phyloP scores from a whole-genome alignment of 2,329 filamentous ascomycete genomes.

The Aureobasidium zeae region DNA sequence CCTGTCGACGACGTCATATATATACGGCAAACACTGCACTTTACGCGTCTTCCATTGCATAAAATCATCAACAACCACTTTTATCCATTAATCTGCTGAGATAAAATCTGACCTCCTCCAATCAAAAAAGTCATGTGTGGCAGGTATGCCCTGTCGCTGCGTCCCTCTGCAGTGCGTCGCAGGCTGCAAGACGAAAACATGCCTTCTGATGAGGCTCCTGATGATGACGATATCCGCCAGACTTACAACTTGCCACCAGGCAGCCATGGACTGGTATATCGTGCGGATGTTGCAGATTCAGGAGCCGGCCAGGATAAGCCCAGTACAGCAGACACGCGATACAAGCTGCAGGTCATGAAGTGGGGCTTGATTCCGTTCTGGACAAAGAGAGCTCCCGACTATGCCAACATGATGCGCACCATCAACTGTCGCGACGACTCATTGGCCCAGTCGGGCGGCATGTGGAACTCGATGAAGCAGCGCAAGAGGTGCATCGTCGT shows the following conservation, averaged over 20 bases:
- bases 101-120: no score
- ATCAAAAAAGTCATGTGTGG: constrained; percentile 54
- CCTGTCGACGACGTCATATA: neutral
- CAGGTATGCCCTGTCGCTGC: constrained; percentile 49
- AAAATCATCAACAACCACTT: neutral
- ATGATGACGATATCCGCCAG: constrained; percentile 61
- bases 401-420: constrained; percentile 68
- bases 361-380: constrained; percentile 93
- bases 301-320: constrained; percentile 33
- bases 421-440: constrained; percentile 96
- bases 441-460: constrained; percentile 61
- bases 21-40: neutral
- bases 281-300: constrained; percentile 58
- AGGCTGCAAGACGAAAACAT: constrained; percentile 67
- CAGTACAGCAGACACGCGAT: constrained; percentile 42
- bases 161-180: constrained; percentile 64
- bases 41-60: neutral
- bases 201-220: constrained; percentile 55
- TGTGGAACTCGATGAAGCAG: constrained; percentile 90
- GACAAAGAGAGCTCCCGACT: constrained; percentile 77
- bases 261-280: constrained; percentile 75
- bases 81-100: no score
- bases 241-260: constrained; percentile 92
- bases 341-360: constrained; percentile 87
- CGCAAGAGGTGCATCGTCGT: constrained; percentile 79